Evolutionary conservation across 2,329 filamentous ascomycete genomes (phyloP).

Genomic region (Mollisiaceae sp.): DNA sequence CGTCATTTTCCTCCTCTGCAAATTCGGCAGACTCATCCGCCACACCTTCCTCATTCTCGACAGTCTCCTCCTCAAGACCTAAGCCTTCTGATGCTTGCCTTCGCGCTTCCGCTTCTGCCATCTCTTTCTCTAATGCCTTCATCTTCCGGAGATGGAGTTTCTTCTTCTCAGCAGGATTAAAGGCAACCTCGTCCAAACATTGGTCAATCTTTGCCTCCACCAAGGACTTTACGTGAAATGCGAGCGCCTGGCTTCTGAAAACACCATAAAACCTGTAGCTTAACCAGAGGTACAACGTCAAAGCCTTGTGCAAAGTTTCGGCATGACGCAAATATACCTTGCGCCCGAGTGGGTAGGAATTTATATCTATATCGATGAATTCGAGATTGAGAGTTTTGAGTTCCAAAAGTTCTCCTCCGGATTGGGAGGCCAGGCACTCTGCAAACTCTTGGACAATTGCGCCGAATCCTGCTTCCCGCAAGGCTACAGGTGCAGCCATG

Average conservation of each 20-base stretch:
- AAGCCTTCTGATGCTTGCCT: not conserved
- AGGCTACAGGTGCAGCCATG: conserved; percentile 69
- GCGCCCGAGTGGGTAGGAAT: conserved; percentile 47
- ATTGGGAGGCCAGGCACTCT: conserved; percentile 69
- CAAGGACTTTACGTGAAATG: conserved; percentile 77
- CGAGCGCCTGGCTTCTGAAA: conserved; percentile 76
- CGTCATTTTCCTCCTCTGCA: not conserved
- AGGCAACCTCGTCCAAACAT: conserved; percentile 27
- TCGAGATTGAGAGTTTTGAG: conserved; percentile 72
- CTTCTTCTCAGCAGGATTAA: conserved; percentile 19
- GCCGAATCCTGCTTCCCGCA: conserved; percentile 55
- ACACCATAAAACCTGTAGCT: conserved; percentile 86
- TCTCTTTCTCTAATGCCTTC: conserved; percentile 8
- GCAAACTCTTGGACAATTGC: conserved; percentile 68
- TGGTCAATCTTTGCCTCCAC: conserved; percentile 74
- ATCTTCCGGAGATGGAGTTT: conserved; percentile 8
- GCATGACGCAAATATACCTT: conserved; percentile 63
- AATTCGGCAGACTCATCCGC: not conserved
- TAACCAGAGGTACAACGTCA: conserved; percentile 91
- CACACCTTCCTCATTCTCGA: not conserved
- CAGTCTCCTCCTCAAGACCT: not conserved
- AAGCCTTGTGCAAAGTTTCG: conserved; percentile 78
- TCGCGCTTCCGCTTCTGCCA: not conserved
- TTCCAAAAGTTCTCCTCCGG: conserved; percentile 77
- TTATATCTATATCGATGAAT: conserved; percentile 67